Evolutionary conservation across 441 rosid genomes (phyloP).

Genomic region (Metrosideros polymorpha): DNA sequence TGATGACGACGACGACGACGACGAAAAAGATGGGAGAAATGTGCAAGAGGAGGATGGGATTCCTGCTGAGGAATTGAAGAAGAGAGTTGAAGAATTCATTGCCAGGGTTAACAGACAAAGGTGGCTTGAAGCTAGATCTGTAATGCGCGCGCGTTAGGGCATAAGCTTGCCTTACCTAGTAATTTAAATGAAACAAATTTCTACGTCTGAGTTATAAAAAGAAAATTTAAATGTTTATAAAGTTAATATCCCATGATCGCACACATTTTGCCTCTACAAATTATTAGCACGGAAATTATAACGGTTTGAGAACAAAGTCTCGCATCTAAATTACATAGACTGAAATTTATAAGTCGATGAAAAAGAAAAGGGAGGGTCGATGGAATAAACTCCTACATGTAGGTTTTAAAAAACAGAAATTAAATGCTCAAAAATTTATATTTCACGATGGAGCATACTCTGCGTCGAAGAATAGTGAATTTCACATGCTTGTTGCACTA

Average conservation of each 20-base stretch:
- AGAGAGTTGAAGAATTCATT: constrained; percentile 53
- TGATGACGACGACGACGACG: too few species aligned
- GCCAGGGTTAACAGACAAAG: constrained; percentile 56
- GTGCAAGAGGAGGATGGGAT: constrained; percentile 12
- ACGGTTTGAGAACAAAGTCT: background rate
- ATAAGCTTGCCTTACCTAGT: background rate
- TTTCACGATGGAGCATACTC: background rate
- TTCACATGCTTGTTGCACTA: background rate
- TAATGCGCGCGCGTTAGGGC: background rate
- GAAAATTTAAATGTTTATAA: background rate
- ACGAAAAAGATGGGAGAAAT: background rate
- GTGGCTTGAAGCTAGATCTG: constrained; percentile 31
- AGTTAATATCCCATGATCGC: too few species aligned
- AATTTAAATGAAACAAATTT: too few species aligned
- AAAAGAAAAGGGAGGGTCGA: background rate
- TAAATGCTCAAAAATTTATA: background rate
- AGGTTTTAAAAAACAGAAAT: background rate
- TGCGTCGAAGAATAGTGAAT: background rate
- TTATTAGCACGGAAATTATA: background rate
- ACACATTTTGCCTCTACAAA: background rate
- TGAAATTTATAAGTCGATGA: background rate
- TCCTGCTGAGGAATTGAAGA: constrained; percentile 38
- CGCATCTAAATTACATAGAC: background rate
- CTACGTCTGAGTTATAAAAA: background rate
- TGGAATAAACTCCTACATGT: background rate